A percentile compares a stretch with the other conserved stretches of the same genome.
phyloP scores from a whole-genome alignment of 2,329 filamentous ascomycete genomes.

The Xylariaceae sp. region DNA sequence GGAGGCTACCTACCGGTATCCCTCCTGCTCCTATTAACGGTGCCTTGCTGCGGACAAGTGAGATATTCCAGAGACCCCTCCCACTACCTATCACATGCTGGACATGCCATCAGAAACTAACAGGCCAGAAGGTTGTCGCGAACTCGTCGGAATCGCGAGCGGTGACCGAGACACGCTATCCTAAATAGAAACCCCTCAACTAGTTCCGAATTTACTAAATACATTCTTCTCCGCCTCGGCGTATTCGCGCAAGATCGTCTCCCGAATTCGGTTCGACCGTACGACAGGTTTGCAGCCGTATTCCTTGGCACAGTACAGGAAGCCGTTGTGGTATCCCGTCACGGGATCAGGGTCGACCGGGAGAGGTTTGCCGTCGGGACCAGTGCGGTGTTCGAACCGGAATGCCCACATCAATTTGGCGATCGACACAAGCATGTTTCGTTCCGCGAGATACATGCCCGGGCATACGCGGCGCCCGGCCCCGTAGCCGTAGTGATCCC shows the following conservation, averaged over 20 bases:
- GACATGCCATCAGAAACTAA: too few relatives aligned
- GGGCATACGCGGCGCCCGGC: slow-evolving; percentile 37
- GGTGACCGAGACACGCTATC: too few relatives aligned
- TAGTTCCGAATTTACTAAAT: slow-evolving; percentile 48
- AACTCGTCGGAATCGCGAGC: too few relatives aligned
- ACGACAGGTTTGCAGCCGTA: slow-evolving; percentile 14
- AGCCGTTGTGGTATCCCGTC: slow-evolving; percentile 3
- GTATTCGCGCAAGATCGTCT: slow-evolving; percentile 12
- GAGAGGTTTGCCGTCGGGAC: slow-evolving; percentile 3
- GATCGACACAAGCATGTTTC: slow-evolving; percentile 31
- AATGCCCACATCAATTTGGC: slow-evolving; percentile 35
- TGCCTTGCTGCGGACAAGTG: too few relatives aligned
- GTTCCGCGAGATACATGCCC: slow-evolving; percentile 36
- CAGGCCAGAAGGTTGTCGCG: too few relatives aligned
- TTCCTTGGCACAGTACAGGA: neutral
- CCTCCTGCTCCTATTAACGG: too few relatives aligned
- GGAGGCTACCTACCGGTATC: too few relatives aligned
- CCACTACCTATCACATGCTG: too few relatives aligned
- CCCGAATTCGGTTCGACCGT: slow-evolving; percentile 7
- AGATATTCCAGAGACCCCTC: too few relatives aligned
- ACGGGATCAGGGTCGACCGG: slow-evolving; percentile 1
- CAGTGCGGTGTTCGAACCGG: slow-evolving; percentile 16
- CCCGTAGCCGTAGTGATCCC: slow-evolving; percentile 36
- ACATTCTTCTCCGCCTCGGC: slow-evolving; percentile 31
- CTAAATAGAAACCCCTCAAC: too few relatives aligned